Base-by-base conservation (phyloP, 768 basidiomycete species). In the Russula lepida region DNA sequence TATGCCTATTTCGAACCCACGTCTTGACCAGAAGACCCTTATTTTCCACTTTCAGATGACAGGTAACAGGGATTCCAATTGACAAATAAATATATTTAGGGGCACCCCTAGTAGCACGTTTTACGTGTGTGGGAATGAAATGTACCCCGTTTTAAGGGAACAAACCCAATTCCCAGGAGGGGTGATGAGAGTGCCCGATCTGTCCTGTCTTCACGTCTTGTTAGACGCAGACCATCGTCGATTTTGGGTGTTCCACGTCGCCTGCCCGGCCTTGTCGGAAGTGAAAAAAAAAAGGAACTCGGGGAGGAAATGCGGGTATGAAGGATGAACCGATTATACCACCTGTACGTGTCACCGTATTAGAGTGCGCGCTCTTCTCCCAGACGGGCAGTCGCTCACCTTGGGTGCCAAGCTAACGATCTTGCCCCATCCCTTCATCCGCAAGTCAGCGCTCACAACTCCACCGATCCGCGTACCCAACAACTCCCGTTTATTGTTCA, bases 401-500 rank as follows among this genome's bases (percentile, higher is more conserved):
- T 92, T 92, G 54, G 93, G 93, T 66, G 94, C 95, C 69, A 97
- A 73, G 74, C 86, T 88, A 58, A 91, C 85, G 65, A 98, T 89
- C 75, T 98, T 97, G 7, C 89, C 85, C 95, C 95, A 98, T 0
- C 93, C 92, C 71, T 91, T 88, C 80, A 89, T 80, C 64, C 92
- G 79, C 71, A 98, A 71, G 68, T 97, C 95, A 0, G 89, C 89
- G 62, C 89, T 93, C 48, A 98, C 95, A 47, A 95, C 86, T 0
- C 95, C 94, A 68, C 89, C 89, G 57, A 98, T 92, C 69, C 95
- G 84, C 53, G 94, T 97, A 21, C 94, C 95, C 60, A 98, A 71
- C 89, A 98, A 92, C 75, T 95, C 92, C 59, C 86, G 82, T 77
- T 98, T 98, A 78, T 92, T 92, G 74, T 98, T 98, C 59, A 98